Conservation (phyloP, 139 green algal species). For the Auxenochlorella protothecoides region DNA sequence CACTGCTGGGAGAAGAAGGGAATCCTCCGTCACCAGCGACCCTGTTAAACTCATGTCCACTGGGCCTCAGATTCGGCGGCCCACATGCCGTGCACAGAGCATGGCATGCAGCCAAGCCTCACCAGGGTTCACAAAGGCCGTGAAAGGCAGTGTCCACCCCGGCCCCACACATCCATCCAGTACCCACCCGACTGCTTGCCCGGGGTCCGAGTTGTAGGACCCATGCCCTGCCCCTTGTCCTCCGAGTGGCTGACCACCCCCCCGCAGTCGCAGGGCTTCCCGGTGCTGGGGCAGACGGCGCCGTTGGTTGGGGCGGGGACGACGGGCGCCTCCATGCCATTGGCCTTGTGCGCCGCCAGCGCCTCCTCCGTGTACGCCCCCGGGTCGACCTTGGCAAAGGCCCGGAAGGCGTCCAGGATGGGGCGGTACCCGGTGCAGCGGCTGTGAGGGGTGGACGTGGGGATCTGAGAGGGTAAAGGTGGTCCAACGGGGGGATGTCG, state of each 20-base stretch:
- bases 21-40: background rate
- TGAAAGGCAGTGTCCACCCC: too few species aligned
- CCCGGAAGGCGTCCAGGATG: constrained; percentile 93
- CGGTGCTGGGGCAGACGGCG: constrained; percentile 64
- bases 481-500: too few species aligned
- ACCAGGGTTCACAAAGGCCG: too few species aligned
- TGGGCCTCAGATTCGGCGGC: background rate
- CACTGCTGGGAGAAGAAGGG: background rate
- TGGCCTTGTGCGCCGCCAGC: constrained; percentile 53
- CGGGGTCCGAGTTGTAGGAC: too few species aligned
- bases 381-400: constrained; percentile 65
- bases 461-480: too few species aligned
- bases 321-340: constrained; percentile 3
- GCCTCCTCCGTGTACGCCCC: constrained; percentile 63
- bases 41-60: too few species aligned
- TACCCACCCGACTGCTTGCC: too few species aligned
- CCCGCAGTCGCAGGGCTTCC: constrained; percentile 65
- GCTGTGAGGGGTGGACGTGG: constrained; percentile 3
- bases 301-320: constrained; percentile 3
- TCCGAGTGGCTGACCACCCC: background rate
- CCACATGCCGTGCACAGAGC: background rate
- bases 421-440: constrained; percentile 93
- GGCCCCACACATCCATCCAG: too few species aligned
- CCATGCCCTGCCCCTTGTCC: constrained; percentile 2
- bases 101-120: too few species aligned